Evolutionary conservation across 208 protist species (phyloP).

Genomic region (Angomonas deanei): DNA sequence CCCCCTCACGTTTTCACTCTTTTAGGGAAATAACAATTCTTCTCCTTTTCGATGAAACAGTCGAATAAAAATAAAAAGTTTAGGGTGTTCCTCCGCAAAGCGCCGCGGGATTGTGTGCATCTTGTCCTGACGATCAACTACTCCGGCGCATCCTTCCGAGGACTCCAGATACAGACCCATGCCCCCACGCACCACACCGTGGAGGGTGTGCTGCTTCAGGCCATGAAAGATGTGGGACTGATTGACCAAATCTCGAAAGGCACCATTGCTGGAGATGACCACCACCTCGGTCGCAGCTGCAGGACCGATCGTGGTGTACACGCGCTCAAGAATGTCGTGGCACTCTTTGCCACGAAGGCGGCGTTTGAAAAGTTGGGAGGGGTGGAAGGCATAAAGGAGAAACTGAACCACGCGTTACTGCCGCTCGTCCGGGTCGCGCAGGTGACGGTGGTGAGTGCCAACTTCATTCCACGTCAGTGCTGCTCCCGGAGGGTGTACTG

Average conservation of each 20-base stretch:
- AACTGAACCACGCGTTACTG: conserved; percentile 40
- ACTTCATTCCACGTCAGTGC: conserved; percentile 73
- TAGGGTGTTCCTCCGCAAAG: conserved; percentile 21
- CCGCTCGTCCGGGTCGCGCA: conserved; percentile 38
- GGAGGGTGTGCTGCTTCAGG: conserved; percentile 74
- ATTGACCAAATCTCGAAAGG: conserved; percentile 37
- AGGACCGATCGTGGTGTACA: conserved; percentile 85
- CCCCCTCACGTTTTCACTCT: no score
- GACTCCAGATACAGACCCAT: conserved; percentile 78
- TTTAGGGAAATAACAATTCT: no score
- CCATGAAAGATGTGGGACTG: conserved; percentile 52
- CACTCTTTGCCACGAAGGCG: conserved; percentile 44
- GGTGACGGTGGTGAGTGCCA: conserved; percentile 43
- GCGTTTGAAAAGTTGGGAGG: conserved; percentile 25
- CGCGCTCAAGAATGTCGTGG: conserved; percentile 73
- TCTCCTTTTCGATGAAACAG: no score
- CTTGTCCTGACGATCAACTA: conserved; percentile 68
- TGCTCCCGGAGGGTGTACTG: conserved; percentile 76
- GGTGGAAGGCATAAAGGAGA: conserved; percentile 14
- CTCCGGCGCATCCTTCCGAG: conserved; percentile 55
- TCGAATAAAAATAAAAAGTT: conserved; percentile 9
- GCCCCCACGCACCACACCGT: conserved; percentile 72
- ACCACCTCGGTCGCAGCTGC: conserved; percentile 69
- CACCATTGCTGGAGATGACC: conserved; percentile 23
- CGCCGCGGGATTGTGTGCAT: conserved; percentile 50